Percentiles rank a stretch among this genome's conserved stretches.
Evolutionary conservation across 805 yeast genomes (phyloP).

Genomic region (Sungouiozyma intestinalis): DNA sequence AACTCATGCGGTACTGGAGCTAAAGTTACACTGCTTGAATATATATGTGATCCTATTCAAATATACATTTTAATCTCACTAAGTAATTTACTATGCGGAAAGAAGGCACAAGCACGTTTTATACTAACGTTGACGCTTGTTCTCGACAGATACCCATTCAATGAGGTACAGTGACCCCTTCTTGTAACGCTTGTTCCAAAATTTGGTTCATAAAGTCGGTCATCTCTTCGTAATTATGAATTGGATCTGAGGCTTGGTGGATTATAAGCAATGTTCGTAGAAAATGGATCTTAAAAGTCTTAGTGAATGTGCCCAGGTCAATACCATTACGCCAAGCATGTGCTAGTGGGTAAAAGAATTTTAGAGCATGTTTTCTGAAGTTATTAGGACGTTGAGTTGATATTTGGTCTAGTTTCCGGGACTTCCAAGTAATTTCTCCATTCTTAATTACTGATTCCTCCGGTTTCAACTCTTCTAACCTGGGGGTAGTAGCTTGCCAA

Average conservation of each 20-base stretch:
- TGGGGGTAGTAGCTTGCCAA: constrained; percentile 15
- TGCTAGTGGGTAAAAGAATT: constrained; percentile 44
- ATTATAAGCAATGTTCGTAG: constrained; percentile 37
- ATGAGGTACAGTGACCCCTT: constrained; percentile 9
- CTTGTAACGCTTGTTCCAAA: constrained; percentile 14
- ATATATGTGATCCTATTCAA: background rate
- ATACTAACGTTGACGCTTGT: too few relatives aligned
- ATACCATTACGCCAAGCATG: constrained; percentile 45
- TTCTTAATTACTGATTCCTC: background rate
- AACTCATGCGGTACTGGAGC: too few relatives aligned
- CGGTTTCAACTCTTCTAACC: background rate
- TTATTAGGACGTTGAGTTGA: constrained; percentile 11
- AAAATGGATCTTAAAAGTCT: constrained; percentile 42
- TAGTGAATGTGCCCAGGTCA: constrained; percentile 44
- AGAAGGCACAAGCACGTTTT: too few relatives aligned
- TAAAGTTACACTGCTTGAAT: too few relatives aligned
- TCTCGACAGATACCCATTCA: too few relatives aligned
- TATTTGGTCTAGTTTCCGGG: constrained; percentile 22
- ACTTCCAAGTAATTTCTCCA: constrained; percentile 21
- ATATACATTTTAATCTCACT: background rate
- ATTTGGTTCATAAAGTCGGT: constrained; percentile 23
- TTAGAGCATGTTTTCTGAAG: constrained; percentile 31
- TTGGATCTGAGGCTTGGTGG: constrained; percentile 40
- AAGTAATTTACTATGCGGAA: too few relatives aligned
- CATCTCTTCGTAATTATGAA: constrained; percentile 30